Evolutionary conservation across 2,329 filamentous ascomycete species (phyloP).

Genomic region (Phymatotrichopsis omnivora): DNA sequence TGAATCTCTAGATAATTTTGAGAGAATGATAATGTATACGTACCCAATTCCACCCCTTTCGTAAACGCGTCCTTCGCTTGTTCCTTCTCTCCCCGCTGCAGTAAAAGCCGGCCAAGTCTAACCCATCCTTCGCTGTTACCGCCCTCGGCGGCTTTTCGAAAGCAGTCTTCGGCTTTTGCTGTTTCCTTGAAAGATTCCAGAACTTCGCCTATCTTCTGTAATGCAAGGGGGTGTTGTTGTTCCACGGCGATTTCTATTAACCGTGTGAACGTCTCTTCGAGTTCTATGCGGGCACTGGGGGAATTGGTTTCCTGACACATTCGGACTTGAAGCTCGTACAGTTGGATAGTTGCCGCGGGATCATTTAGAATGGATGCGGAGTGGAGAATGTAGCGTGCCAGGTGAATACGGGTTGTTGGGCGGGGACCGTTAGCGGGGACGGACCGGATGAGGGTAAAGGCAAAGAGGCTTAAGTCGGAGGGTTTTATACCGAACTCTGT

Average conservation of each 20-base stretch:
- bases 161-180: slow-evolving; percentile 21
- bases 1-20: background rate
- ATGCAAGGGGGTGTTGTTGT: slow-evolving; percentile 10
- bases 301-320: background rate
- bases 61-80: slow-evolving; percentile 19
- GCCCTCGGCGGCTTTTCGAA: slow-evolving; percentile 19
- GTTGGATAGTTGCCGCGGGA: slow-evolving; percentile 11
- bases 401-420: background rate
- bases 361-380: slow-evolving; percentile 12
- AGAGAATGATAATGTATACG: background rate
- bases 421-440: background rate
- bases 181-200: slow-evolving; percentile 6
- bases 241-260: slow-evolving; percentile 10
- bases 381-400: slow-evolving; percentile 10
- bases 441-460: slow-evolving; percentile 8
- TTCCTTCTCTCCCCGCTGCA: slow-evolving; percentile 3
- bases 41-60: slow-evolving; percentile 14
- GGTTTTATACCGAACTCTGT: slow-evolving; percentile 17
- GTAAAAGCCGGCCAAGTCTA: slow-evolving; percentile 21
- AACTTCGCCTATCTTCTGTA: slow-evolving; percentile 14
- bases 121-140: slow-evolving; percentile 24
- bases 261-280: background rate
- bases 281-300: slow-evolving; percentile 1
- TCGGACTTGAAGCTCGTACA: slow-evolving; percentile 5
- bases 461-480: slow-evolving; percentile 10